These are phyloP conservation scores for Pelargonium citronellum DNA, from an alignment of 441 rosid genomes.

Conservation along the genomic window DNA sequence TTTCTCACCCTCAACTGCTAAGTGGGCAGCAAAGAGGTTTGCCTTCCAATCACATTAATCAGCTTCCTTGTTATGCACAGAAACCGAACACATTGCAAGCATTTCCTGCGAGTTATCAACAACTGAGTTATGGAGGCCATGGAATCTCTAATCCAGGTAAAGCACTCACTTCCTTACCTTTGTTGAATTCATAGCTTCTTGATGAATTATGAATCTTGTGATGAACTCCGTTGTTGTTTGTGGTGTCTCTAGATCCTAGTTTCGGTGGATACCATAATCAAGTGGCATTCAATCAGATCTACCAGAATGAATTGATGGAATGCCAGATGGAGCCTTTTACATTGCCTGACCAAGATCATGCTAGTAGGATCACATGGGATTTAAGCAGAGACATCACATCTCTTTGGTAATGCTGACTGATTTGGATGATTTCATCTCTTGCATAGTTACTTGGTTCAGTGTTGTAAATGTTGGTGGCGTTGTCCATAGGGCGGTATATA, in stretches of 20 bases:
- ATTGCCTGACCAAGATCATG: too few relatives aligned
- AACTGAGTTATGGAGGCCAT: constrained; percentile 1
- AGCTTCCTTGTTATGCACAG: constrained; percentile 7
- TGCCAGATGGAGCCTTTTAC: too few relatives aligned
- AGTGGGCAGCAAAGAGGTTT: constrained; percentile 12
- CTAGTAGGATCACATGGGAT: too few relatives aligned
- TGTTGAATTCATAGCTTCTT: neutral
- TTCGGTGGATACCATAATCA: neutral
- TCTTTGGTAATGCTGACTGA: too few relatives aligned
- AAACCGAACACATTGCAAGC: constrained; percentile 6
- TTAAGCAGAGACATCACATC: too few relatives aligned
- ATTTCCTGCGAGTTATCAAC: constrained; percentile 13
- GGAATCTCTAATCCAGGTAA: constrained; percentile 19
- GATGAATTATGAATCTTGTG: constrained; percentile 1
- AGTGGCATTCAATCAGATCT: neutral
- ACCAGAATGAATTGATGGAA: neutral
- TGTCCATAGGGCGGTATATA: too few relatives aligned
- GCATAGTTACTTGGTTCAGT: too few relatives aligned
- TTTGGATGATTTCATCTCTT: too few relatives aligned
- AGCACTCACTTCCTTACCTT: neutral
- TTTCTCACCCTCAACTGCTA: constrained; percentile 17
- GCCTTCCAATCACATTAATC: constrained; percentile 6
- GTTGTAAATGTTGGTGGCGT: too few relatives aligned
- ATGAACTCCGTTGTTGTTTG: neutral
- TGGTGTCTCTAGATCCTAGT: neutral